Evolutionary conservation across 306 rosid species (phyloP).

Genomic region (Quercus mongolica): DNA sequence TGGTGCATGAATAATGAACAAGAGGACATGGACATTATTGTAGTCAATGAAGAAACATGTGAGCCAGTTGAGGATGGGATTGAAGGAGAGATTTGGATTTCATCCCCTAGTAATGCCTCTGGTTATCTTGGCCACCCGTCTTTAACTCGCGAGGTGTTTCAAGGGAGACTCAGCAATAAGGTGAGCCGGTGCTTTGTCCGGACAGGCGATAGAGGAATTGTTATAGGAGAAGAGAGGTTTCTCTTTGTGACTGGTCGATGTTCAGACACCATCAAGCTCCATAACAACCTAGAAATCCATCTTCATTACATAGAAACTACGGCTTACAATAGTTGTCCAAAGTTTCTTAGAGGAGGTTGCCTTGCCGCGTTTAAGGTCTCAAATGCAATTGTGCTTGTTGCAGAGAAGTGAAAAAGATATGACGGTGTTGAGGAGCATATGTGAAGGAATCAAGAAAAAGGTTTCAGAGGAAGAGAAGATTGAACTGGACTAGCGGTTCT

Average conservation of each 20-base stretch:
- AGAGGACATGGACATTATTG: slow-evolving; percentile 57
- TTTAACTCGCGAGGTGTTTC: slow-evolving; percentile 52
- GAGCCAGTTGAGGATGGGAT: slow-evolving; percentile 64
- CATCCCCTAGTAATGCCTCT: slow-evolving; percentile 75
- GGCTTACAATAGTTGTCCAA: slow-evolving; percentile 39
- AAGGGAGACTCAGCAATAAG: slow-evolving; percentile 37
- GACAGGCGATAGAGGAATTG: slow-evolving; percentile 70
- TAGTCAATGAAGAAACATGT: slow-evolving; percentile 56
- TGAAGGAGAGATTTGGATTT: slow-evolving; percentile 89
- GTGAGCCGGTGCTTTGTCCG: slow-evolving; percentile 44
- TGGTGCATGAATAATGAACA: not conserved
- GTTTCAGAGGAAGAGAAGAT: slow-evolving; percentile 44
- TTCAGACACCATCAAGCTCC: slow-evolving; percentile 41
- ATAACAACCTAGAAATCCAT: slow-evolving; percentile 39
- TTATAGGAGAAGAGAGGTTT: slow-evolving; percentile 52
- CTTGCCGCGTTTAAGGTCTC: slow-evolving; percentile 46
- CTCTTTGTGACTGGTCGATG: slow-evolving; percentile 70
- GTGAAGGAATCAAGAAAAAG: slow-evolving; percentile 40
- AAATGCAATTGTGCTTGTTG: slow-evolving; percentile 33
- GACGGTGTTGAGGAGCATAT: slow-evolving; percentile 28
- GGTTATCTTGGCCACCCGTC: slow-evolving; percentile 71
- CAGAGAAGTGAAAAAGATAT: slow-evolving; percentile 22
- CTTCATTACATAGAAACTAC: slow-evolving; percentile 64
- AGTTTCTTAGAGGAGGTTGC: slow-evolving; percentile 64
- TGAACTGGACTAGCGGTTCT: slow-evolving; percentile 55